Base-by-base conservation (phyloP, 345 rosid genomes). In the Clausena lansium region DNA sequence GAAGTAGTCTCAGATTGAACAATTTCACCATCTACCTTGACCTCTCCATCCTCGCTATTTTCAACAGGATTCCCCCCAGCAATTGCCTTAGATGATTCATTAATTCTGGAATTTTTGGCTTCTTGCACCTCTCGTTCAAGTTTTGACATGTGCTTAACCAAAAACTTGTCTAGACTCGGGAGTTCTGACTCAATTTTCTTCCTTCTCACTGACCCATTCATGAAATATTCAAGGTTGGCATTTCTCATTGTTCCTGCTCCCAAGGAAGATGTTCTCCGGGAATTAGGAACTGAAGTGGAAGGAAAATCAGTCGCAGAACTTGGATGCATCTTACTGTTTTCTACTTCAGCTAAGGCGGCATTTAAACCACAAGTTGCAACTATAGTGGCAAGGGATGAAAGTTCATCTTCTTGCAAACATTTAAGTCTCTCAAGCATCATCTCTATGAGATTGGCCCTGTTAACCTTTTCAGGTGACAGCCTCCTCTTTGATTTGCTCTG, bases 281-380 rank as follows among this genome's bases (percentile, higher is more conserved):
- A 60, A 75, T 79, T 85, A 71, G 68, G 77, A 70, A 74, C 78
- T 58, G 86, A 75, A 74, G 52, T 81, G 68, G 83, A 75, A 27
- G 78, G 35, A 61, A 62, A 65, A 67, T 77, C 82, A 35, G 79
- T 70, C 39, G 75, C 75, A 70, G 84, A 79, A 70, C 45, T 83
- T 58, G 70, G 79, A 75, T 79, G 87, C 63, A 68, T 74, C 84
- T 84, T 93, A 68, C 50, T 77, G 76, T 73, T 79, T 74, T 86
- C 91, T 60, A 76, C 86, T 89, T 94, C 92, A 80, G 94, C 95
- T 78, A 96, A 85, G 55, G 91, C 94, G 78, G 93, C 97, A 89
- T 82, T 94, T 82, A 96, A 85, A 80, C 98, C 99, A 83, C 98
- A 85, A 32, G 98, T 94, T 57, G 99, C 99, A 75, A 96, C 98